A percentile compares a stretch with the other conserved stretches of the same genome.
phyloP scores from a whole-genome alignment of 495 filamentous ascomycete genomes.

The Daldinia loculata region DNA sequence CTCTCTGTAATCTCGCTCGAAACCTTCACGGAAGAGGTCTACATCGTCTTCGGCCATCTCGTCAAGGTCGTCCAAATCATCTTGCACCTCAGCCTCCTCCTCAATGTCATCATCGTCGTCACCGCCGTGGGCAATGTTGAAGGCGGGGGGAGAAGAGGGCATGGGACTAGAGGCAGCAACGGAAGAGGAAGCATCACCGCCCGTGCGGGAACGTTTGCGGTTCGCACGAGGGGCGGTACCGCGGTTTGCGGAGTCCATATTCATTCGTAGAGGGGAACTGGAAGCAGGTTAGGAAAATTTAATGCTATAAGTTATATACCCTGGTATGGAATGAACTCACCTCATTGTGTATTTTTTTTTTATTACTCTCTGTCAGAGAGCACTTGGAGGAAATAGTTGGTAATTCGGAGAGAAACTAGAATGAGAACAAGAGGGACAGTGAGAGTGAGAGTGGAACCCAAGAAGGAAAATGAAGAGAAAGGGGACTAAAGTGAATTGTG shows the following conservation, averaged over 20 bases:
- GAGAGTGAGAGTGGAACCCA: not conserved
- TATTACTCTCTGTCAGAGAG: not conserved
- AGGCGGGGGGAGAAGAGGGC: conserved; percentile 61
- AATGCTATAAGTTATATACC: not conserved
- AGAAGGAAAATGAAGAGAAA: conserved; percentile 9
- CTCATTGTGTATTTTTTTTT: conserved; percentile 50
- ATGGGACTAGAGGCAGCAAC: conserved; percentile 65
- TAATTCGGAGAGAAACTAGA: not conserved
- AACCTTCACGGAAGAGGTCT: conserved; percentile 91
- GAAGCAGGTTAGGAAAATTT: conserved; percentile 16
- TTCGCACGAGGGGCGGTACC: conserved; percentile 65
- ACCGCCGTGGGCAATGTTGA: conserved; percentile 60
- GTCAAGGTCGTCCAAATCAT: conserved; percentile 91
- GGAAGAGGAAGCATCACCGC: conserved; percentile 72
- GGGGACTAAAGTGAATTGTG: conserved; percentile 21
- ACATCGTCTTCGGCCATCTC: conserved; percentile 98
- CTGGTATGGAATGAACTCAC: conserved; percentile 30
- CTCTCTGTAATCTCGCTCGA: conserved; percentile 81
- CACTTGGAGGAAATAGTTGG: not conserved
- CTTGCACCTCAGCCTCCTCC: conserved; percentile 75
- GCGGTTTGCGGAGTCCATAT: conserved; percentile 87
- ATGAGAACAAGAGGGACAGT: conserved; percentile 4
- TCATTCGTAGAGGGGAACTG: conserved; percentile 83
- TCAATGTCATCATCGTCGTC: conserved; percentile 80
- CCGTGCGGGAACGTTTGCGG: conserved; percentile 86